Evolutionary conservation across 352 stramenopile genomes (phyloP).

Genomic region (Globisporangium lucens): DNA sequence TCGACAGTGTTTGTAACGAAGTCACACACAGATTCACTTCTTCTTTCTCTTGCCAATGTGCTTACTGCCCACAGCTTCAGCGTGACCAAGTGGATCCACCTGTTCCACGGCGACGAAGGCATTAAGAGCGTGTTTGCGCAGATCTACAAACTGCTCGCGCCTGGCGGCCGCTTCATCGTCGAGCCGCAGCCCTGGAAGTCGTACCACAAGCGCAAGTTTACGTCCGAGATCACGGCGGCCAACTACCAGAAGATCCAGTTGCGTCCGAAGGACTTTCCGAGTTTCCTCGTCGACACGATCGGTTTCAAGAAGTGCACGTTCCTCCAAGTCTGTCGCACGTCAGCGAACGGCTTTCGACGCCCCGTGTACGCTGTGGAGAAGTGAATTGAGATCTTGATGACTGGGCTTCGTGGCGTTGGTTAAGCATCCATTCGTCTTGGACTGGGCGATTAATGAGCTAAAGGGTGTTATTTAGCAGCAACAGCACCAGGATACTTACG

Average conservation of each 20-base stretch:
- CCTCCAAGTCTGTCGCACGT: conserved; percentile 75
- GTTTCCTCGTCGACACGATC: conserved; percentile 47
- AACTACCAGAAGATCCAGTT: conserved; percentile 74
- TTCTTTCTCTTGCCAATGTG: background rate
- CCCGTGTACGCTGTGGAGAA: conserved; percentile 80
- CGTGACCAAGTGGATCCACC: conserved; percentile 90
- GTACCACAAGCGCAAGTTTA: conserved; percentile 86
- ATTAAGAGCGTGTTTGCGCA: conserved; percentile 71
- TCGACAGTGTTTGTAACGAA: background rate
- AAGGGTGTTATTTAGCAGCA: background rate
- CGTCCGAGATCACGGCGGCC: conserved; percentile 59
- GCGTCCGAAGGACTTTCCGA: conserved; percentile 72
- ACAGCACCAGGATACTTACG: background rate
- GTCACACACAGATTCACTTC: background rate
- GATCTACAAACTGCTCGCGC: conserved; percentile 57
- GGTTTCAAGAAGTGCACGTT: conserved; percentile 71
- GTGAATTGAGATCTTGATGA: conserved; percentile 2
- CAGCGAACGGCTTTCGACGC: conserved; percentile 65
- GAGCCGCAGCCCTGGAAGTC: conserved; percentile 88
- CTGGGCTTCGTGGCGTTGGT: background rate
- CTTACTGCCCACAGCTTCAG: conserved; percentile 50
- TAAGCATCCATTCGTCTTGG: background rate
- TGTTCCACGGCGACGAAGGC: conserved; percentile 84
- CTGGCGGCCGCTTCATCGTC: conserved; percentile 71
- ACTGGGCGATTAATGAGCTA: background rate